Base-by-base conservation (phyloP, 2,329 filamentous ascomycete species). In the Colletotrichum aenigma region DNA sequence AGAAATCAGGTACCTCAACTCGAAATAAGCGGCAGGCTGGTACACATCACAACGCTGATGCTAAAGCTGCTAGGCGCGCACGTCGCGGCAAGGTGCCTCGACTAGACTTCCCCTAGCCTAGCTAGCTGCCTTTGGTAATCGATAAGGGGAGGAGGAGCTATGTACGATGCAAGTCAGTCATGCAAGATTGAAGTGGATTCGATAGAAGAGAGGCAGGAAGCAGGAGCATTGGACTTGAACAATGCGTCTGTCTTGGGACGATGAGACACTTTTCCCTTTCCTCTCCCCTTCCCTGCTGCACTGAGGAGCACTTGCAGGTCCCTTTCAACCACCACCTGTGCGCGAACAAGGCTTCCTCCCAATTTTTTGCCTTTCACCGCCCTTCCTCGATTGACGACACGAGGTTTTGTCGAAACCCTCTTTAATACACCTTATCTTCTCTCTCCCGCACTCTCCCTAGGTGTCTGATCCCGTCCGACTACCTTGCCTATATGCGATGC, bases 151-250 rank as follows among this genome's bases (percentile, higher is more conserved):
- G 71, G 52, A 70, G 21, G 55, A 24, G 26, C 21, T 28, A 48
- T 43, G 36, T 43, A 56, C 21, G 55, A 75, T 73, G 70, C 58
- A 76, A 56, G 62, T 58, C 65, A 66, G 56, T 58, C 65, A 69
- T 74, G 70, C 74, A 76, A 73, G 70, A 69, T 74, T 68, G 55
- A 64, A 28, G 70, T 69, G 74, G 70, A 65, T 74, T 69, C 58
- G 60, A 65, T 36, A 43, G 34, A 52, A 21, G 15, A 24, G 36
- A 56, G 43, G 43, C 43, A 52, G 43, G 43, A 52, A 21, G 43
- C 43, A 52, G 43, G 43, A 52, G 43, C 43, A 52, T 55, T 38
- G 28, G 71, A 65, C 32, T 36, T 66, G 71, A 70, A 75, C 74
- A 76, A 76, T 75, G 74, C 66, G 62, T 61, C 71, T 67, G 74